Conservation (phyloP, 805 yeast genomes). For the Wickerhamiella shivajii region DNA sequence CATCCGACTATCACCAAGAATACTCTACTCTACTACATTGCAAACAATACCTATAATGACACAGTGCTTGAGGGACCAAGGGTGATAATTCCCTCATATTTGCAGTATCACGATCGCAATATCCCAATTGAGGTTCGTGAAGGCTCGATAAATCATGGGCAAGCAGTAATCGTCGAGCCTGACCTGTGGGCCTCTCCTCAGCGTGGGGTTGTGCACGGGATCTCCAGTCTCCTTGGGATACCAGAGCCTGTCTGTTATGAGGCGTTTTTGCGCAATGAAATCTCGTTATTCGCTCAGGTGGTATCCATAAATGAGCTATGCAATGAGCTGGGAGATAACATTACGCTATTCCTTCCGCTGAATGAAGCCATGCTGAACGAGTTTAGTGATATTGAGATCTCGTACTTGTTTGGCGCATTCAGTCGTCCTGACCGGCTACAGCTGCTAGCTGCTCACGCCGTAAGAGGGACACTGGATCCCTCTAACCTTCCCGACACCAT, state of each 20-base stretch:
- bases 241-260: constrained; percentile 13
- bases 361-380: constrained; percentile 8
- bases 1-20: constrained; percentile 12
- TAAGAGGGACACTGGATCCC: constrained; percentile 6
- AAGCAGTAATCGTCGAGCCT: constrained; percentile 13
- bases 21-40: constrained; percentile 22
- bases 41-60: constrained; percentile 17
- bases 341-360: constrained; percentile 14
- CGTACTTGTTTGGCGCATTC: constrained; percentile 13
- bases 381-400: constrained; percentile 9
- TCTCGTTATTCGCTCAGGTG: constrained; percentile 11
- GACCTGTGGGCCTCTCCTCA: constrained; percentile 16
- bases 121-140: constrained; percentile 12
- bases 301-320: constrained; percentile 6
- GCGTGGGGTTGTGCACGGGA: constrained; percentile 19
- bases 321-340: neutral
- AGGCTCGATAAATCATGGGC: constrained; percentile 13
- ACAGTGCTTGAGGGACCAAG: constrained; percentile 6
- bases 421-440: constrained; percentile 13
- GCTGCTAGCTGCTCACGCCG: constrained; percentile 12
- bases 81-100: constrained; percentile 9
- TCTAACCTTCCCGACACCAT: constrained; percentile 9
- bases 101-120: constrained; percentile 9
- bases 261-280: constrained; percentile 9
- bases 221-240: constrained; percentile 11